These are phyloP conservation scores for Passiflora organensis DNA, from an alignment of 345 rosid species.

Conservation along the genomic window DNA sequence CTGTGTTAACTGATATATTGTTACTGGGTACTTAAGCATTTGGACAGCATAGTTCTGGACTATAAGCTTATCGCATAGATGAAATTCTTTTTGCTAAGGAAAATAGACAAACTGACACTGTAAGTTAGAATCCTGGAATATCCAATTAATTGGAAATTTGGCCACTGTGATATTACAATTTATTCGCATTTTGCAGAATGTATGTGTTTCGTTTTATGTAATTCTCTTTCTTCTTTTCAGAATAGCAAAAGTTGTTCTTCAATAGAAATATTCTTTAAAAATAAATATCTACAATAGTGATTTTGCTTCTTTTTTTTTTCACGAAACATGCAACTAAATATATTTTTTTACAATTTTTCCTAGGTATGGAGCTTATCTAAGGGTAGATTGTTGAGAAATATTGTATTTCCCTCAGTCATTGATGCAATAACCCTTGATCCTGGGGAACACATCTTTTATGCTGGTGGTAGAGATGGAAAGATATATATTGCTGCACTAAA, in stretches of 20 bases:
- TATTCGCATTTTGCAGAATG: not conserved
- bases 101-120: too few species aligned
- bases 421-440: conserved; percentile 80
- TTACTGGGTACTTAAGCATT: too few species aligned
- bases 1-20: too few species aligned
- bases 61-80: too few species aligned
- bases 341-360: conserved; percentile 1
- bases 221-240: not conserved
- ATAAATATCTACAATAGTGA: too few species aligned
- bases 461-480: conserved; percentile 75
- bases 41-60: too few species aligned
- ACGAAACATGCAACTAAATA: not conserved
- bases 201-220: not conserved
- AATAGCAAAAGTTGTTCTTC: not conserved
- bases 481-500: conserved; percentile 65
- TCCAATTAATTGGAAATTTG: too few species aligned
- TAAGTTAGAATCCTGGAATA: too few species aligned
- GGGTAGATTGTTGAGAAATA: conserved; percentile 53
- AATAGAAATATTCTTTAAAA: not conserved
- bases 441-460: conserved; percentile 74
- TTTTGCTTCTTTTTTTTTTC: not conserved
- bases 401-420: conserved; percentile 65
- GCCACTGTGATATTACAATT: not conserved
- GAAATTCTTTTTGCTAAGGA: too few species aligned
- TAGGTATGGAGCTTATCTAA: conserved; percentile 82